Base-by-base conservation (phyloP, 23 red algal species). In the Gracilaria vermiculophylla region DNA sequence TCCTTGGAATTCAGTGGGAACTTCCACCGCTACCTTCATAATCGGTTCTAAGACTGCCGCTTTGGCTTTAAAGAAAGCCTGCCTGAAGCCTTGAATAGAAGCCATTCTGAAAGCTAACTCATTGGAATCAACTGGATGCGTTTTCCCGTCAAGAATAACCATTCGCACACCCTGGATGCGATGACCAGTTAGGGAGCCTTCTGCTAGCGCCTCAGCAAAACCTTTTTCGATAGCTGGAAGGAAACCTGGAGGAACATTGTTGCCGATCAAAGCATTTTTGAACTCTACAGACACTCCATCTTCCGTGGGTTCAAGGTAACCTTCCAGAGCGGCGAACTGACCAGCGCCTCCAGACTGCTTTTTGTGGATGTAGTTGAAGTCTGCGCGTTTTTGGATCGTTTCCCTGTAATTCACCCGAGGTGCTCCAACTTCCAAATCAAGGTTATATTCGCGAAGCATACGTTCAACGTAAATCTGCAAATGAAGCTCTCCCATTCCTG, bases 401-500 rank as follows among this genome's bases (percentile, higher is more conserved):
- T 99, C 97, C n/a, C 94, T 89, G 41, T 96, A 99, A 72, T 99
- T 99, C 16, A 99, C 97, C 56, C 94, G 84, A 39, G 97, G 97
- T 40, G 88, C 82, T 19, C 97, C 97, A 53, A 94, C 94, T 55
- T 88, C 80, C 39, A 91, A 67, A 20, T 95, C 93, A 45, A 95
- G 72, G 43, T 92, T 92, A 73, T 99, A 99, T 50, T 99, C 97
- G 8, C 97, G 92, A 55, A 81, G 81, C 92, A 99, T 95, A 14
- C 97, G 92, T 52, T 95, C 92, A 12, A 95, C 86, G 65, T 99
- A 99, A 55, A 99, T 91, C 50, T 99, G 83, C 10, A 99, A 73
- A 45, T 99, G 97, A 11, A 99, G 89, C 77, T 99, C 97, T 21
- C 97, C 97, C 97, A 99, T 99, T 47, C 97, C 97, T 17, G 82